Evolutionary conservation across 768 basidiomycete species (phyloP).

Genomic region (Russula abietina): DNA sequence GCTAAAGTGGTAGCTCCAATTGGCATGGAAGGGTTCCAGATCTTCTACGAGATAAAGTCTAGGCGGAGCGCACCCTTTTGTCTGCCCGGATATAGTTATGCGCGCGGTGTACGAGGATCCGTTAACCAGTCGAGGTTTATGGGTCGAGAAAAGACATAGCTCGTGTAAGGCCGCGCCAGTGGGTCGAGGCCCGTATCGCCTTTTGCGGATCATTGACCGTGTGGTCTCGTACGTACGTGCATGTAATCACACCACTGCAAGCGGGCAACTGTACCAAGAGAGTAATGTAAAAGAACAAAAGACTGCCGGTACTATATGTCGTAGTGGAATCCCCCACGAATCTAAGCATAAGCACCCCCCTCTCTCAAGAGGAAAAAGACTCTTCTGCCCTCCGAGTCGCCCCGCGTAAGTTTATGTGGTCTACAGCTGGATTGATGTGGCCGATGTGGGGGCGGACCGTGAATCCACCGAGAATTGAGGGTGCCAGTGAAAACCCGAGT

Average conservation of each 20-base stretch:
- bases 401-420: not conserved
- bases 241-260: not conserved
- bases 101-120: constrained; percentile 11
- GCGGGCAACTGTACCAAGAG: not conserved
- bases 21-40: constrained; percentile 15
- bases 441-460: not conserved
- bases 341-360: too few relatives aligned
- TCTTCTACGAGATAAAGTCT: constrained; percentile 24
- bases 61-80: constrained; percentile 5
- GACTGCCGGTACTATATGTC: not conserved
- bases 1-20: not conserved
- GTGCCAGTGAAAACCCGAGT: not conserved
- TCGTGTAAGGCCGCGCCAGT: not conserved
- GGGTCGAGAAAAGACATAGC: not conserved
- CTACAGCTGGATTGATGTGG: not conserved
- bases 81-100: constrained; percentile 7
- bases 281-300: constrained; percentile 7
- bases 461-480: not conserved
- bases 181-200: constrained; percentile 5
- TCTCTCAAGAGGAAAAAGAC: too few relatives aligned
- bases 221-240: constrained; percentile 8
- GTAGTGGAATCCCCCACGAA: not conserved
- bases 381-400: too few relatives aligned
- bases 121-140: constrained; percentile 1
- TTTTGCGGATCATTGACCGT: constrained; percentile 17